phyloP scores from a whole-genome alignment of 805 yeast genomes.

The Starmerella kuoi region DNA sequence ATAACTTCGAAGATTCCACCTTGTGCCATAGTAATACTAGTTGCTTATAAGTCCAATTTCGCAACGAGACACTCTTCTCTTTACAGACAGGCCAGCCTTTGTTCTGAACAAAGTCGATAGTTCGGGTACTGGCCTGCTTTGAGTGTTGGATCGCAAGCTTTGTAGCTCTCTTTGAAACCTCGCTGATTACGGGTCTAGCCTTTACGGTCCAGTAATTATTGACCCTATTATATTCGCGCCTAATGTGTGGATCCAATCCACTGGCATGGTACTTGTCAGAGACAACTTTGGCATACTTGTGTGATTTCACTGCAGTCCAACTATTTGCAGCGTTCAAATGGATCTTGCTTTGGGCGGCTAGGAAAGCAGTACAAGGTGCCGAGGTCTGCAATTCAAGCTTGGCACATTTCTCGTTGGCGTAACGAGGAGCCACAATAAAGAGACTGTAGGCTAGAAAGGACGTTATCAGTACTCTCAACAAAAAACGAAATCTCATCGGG shows the following conservation, averaged over 20 bases:
- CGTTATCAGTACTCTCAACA: neutral
- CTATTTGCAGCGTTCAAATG: neutral
- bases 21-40: neutral
- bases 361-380: neutral
- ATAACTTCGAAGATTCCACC: constrained; percentile 1
- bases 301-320: no score
- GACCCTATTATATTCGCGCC: no score
- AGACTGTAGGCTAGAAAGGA: neutral
- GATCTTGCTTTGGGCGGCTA: neutral
- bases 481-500: constrained; percentile 1
- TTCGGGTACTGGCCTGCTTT: no score
- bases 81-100: no score
- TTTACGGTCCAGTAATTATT: no score
- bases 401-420: constrained; percentile 4
- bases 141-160: no score
- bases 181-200: no score
- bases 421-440: neutral
- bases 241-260: no score
- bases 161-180: no score
- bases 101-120: neutral
- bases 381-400: neutral
- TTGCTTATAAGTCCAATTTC: neutral
- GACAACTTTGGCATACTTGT: no score
- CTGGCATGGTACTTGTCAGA: no score
- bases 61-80: no score